A percentile compares a stretch with the other conserved stretches of the same genome.
Evolutionary conservation across 495 filamentous ascomycete species (phyloP).

Genomic region (Astrothelium macrocarpum): DNA sequence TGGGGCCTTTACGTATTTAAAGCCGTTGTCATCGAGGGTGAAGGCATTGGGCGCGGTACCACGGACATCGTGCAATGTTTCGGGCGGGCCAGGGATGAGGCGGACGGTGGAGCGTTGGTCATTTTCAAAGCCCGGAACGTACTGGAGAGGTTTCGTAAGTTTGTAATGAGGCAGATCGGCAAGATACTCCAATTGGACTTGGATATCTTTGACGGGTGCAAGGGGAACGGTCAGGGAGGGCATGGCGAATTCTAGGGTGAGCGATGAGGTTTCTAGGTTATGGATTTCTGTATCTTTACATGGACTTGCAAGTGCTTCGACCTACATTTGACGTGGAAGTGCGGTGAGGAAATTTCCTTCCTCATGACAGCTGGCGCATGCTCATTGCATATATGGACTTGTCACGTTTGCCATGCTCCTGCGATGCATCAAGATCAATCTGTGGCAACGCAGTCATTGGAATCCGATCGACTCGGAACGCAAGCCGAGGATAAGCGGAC

Average conservation of each 20-base stretch:
- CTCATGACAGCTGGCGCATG: too few species aligned
- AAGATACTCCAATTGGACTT: conserved; percentile 17
- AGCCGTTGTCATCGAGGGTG: conserved; percentile 17
- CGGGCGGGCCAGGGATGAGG: conserved; percentile 10
- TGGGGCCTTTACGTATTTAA: conserved; percentile 16
- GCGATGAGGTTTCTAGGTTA: neutral
- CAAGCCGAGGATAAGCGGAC: neutral
- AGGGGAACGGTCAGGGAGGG: neutral
- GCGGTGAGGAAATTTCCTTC: too few species aligned
- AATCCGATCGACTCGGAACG: neutral
- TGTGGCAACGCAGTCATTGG: neutral
- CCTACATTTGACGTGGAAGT: neutral
- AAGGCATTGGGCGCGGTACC: conserved; percentile 5
- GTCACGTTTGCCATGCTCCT: neutral
- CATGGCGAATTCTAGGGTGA: neutral
- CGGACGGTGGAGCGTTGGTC: conserved; percentile 14
- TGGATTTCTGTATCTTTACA: neutral
- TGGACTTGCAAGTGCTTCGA: neutral
- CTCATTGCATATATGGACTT: neutral
- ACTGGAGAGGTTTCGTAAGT: conserved; percentile 16
- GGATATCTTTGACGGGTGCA: conserved; percentile 6
- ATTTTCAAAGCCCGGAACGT: conserved; percentile 16
- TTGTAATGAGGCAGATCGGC: conserved; percentile 16
- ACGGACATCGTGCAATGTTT: conserved; percentile 16
- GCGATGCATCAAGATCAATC: neutral